Conservation (phyloP, 139 green algal genomes). For the Tetradesmus lagerheimii region DNA sequence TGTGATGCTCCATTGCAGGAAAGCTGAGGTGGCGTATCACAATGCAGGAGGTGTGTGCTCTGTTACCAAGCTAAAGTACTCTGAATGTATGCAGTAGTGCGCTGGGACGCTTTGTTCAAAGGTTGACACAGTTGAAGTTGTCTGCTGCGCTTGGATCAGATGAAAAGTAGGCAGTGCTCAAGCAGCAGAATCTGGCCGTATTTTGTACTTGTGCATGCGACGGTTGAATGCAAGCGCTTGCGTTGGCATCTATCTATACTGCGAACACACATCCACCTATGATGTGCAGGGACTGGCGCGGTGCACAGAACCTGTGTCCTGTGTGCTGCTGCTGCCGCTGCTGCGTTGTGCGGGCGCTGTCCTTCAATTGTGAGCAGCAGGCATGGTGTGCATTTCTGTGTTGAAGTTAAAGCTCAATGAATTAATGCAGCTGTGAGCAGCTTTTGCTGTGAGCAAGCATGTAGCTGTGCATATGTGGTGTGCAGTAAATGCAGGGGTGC, state of each 20-base stretch:
- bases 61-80: too few relatives aligned
- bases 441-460: background rate
- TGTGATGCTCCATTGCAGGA: too few relatives aligned
- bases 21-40: too few relatives aligned
- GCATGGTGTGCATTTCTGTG: background rate
- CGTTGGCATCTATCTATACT: background rate
- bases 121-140: too few relatives aligned
- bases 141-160: background rate
- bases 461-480: background rate
- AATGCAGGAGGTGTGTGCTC: too few relatives aligned
- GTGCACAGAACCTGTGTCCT: background rate
- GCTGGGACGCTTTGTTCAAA: too few relatives aligned
- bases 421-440: background rate
- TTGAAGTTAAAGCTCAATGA: background rate
- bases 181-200: background rate
- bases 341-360: background rate
- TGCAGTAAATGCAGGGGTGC: background rate
- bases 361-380: background rate
- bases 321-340: slow-evolving; percentile 9
- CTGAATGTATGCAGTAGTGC: too few relatives aligned
- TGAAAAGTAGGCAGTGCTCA: background rate
- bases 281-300: too few relatives aligned
- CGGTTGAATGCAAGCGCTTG: background rate
- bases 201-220: too few relatives aligned
- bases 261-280: background rate